Evolutionary conservation across 345 rosid genomes (phyloP), one percentile per base, ranked within the genome.

Genomic region (Aquilaria sinensis): DNA sequence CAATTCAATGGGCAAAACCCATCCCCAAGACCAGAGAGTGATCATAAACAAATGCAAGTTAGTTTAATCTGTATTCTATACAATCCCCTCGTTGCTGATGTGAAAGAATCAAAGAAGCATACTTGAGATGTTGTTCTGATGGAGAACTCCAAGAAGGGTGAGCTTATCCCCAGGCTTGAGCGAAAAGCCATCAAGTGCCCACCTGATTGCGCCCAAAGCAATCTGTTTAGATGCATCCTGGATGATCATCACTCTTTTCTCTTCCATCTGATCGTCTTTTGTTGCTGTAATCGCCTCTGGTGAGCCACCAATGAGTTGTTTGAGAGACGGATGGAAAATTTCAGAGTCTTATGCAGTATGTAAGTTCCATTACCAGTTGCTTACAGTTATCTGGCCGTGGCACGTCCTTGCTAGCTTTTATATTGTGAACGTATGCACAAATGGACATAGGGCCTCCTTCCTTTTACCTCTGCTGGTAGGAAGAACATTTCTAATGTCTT

Each of bases 81-180:
- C 10, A 32, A 58, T 43, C 29, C 5, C 7, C 10, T 31, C 1
- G 0, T 49, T 45, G 77, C 68, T 65, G 60, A 50, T 53, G 48
- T 66, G 75, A 73, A 70, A 70, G 82, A 14, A 47, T 57, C 59
- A 66, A 75, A 73, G 52, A 83, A 81, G 23, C 85, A 59, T 81
- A 76, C 83, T 81, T 61, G 89, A 89, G 66, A 68, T 86, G 78
- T 65, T 78, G 80, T 79, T 73, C 81, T 81, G 89, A 74, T 75
- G 87, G 67, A 86, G 76, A 67, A 80, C 72, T 37, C 69, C 69
- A 6, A 82, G 67, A 6, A 82, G 51, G 5, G 72, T 72, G 60
- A 81, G 79, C 59, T 53, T 62, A 69, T 78, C 86, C 34, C 86
- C 78, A 0, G 74, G 48, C 14, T 70, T 67, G 6, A 81, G 71